Base-by-base conservation (phyloP, 139 green algal genomes). In the Chlamydomonas urium region DNA sequence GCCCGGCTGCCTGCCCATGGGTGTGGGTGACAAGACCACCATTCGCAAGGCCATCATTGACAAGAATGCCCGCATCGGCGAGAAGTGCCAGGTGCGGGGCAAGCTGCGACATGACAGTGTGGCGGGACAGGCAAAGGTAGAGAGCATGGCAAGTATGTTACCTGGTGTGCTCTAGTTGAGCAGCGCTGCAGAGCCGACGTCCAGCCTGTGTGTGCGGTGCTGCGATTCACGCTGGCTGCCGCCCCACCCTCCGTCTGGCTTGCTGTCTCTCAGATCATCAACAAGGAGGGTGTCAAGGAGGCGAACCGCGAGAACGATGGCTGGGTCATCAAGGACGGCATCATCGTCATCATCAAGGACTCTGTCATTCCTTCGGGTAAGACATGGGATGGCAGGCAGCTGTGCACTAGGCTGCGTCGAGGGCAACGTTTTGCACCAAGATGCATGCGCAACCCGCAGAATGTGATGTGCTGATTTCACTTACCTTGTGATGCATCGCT, bases 51-150 rank as follows among this genome's bases (percentile, higher is more conserved):
- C 87, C 61, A 98, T 99, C 74, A 80, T 98, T 17, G 95, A 99
- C 90, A 99, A 99, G 87, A 99, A 99, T 79, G 95, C 92, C 26
- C 90, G 95, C 74, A 95, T 99, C 53, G 96, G 96, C 35, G 81
- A 87, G 47, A 93, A 97, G 71, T 79, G 77, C 66, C 77, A 81
- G n/a, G n/a, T n/a, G n/a, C n/a, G n/a, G n/a, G n/a, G n/a, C n/a
- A n/a, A n/a, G n/a, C n/a, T n/a, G n/a, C n/a, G n/a, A n/a, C n/a
- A n/a, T n/a, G n/a, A n/a, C n/a, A n/a, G n/a, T n/a, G n/a, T n/a
- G n/a, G n/a, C n/a, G n/a, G n/a, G n/a, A n/a, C n/a, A n/a, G n/a
- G n/a, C n/a, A n/a, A n/a, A n/a, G n/a, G n/a, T n/a, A n/a, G n/a
- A n/a, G n/a, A n/a, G n/a, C n/a, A n/a, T n/a, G n/a, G n/a, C n/a